Evolutionary conservation across 148 eudicot genomes (phyloP).

Genomic region (Vaccinium darrowii): DNA sequence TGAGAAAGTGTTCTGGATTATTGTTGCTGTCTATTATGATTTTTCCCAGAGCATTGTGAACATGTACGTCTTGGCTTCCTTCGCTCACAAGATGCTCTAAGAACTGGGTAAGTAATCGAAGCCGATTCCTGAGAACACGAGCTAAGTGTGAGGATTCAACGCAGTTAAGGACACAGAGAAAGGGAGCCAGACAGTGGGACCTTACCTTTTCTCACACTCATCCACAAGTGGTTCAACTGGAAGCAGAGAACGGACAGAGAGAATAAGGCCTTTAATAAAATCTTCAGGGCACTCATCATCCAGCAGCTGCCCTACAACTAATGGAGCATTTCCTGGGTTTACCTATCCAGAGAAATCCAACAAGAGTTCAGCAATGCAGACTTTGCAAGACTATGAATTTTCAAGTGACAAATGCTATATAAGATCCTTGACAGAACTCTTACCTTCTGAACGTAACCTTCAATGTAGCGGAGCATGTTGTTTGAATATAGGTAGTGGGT

Average conservation of each 20-base stretch:
- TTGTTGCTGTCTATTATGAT: conserved; percentile 95
- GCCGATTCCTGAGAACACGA: conserved; percentile 67
- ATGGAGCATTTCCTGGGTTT: conserved; percentile 92
- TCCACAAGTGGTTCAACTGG: conserved; percentile 96
- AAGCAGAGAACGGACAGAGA: conserved; percentile 93
- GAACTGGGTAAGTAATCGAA: conserved; percentile 91
- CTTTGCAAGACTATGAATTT: neutral
- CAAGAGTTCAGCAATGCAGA: conserved; percentile 16
- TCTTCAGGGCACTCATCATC: conserved; percentile 99
- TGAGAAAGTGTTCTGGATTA: conserved; percentile 95
- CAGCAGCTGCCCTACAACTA: conserved; percentile 91
- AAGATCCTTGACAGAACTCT: neutral
- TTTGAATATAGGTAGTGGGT: conserved; percentile 87
- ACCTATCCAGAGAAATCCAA: conserved; percentile 47
- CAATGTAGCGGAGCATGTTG: conserved; percentile 97
- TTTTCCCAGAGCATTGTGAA: conserved; percentile 96
- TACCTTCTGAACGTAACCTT: conserved; percentile 99
- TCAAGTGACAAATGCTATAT: neutral
- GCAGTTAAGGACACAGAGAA: conserved; percentile 7
- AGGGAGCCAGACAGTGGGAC: neutral
- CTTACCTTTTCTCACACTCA: conserved; percentile 90
- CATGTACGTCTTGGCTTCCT: conserved; percentile 97
- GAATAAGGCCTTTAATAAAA: conserved; percentile 91
- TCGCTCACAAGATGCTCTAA: conserved; percentile 97
- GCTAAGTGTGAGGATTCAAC: conserved; percentile 14